Evolutionary conservation across 2,329 filamentous ascomycete genomes (phyloP), one percentile per base, ranked within the genome.

Genomic region (Rachicladosporium sp.): DNA sequence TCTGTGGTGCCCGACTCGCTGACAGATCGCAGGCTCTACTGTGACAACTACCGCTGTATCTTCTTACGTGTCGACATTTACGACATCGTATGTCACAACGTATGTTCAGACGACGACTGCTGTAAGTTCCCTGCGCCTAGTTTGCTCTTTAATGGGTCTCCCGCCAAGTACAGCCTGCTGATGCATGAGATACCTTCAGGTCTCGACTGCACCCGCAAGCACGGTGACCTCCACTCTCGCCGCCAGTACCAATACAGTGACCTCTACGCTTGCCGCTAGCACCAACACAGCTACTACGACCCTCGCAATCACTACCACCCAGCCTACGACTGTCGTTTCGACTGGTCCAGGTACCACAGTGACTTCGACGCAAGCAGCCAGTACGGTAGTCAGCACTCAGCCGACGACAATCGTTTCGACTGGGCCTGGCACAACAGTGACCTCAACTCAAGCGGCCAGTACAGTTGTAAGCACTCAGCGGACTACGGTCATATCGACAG

Each of bases 11-110:
- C 4, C n/a, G 5, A 10, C 29, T 3, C 3, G 29, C 34, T 36
- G 12, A 36, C 34, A 27, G 2, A 11, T 12, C 10, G 8, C 11
- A 40, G 38, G 38, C 7, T 21, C 29, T 2, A 40, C 33, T 23
- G 29, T 40, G 10, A 40, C 38, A 29, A 39, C 37, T 6, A 36
- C 38, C n/a, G 33, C 29, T 2, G 23, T 35, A 12, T 31, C 23
- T 3, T 35, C 27, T 10, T 40, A 29, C 7, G 29, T 31, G 19
- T 36, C 38, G 1, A 40, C 38, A 8, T 36, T 33, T 9, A 10
- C 36, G 6, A 40, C 30, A 8, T 33, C 37, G 3, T 11, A 27
- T 21, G 11, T 38, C 3, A 33, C 37, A 6, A 33, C 31, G 10
- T 29, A 11, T 9, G 15, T 38, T 2, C 23, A 31, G 21, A 32